phyloP scores from a whole-genome alignment of 371 early-diverging fungal genomes.

The Parasitella parasitica region DNA sequence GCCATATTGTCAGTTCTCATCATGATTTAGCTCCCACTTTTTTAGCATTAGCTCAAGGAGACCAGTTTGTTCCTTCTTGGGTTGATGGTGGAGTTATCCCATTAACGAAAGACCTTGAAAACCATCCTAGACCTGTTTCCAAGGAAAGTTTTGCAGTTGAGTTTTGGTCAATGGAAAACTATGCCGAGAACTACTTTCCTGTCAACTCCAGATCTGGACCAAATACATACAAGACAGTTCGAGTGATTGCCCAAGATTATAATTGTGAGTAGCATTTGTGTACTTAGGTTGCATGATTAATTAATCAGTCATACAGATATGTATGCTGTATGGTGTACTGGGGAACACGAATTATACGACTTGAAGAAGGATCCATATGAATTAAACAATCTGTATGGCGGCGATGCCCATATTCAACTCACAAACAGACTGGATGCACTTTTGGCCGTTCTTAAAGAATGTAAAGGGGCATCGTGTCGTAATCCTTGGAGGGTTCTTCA shows the following conservation, averaged over 20 bases:
- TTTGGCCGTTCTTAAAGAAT: conserved; percentile 52
- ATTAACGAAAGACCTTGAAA: conserved; percentile 37
- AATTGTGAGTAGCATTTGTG: conserved; percentile 30
- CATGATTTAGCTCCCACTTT: conserved; percentile 65
- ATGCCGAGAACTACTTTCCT: conserved; percentile 30
- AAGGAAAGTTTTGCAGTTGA: conserved; percentile 64
- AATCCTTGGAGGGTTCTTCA: conserved; percentile 62
- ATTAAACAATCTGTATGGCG: conserved; percentile 45
- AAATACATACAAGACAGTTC: conserved; percentile 63
- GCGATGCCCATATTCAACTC: conserved; percentile 16
- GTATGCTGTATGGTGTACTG: conserved; percentile 66
- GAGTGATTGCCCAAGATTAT: conserved; percentile 53
- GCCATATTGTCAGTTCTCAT: conserved; percentile 53
- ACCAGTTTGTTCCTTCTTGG: conserved; percentile 37
- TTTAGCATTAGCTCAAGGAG: conserved; percentile 51
- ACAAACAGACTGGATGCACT: conserved; percentile 62
- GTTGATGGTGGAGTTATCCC: conserved; percentile 61
- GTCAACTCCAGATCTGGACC: conserved; percentile 1
- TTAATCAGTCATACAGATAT: conserved; percentile 21
- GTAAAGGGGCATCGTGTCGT: conserved; percentile 58
- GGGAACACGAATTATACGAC: conserved; percentile 63
- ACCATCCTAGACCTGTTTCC: conserved; percentile 39
- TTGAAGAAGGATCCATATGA: conserved; percentile 62
- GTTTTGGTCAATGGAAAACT: conserved; percentile 46
- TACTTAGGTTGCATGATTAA: too few species aligned